Evolutionary conservation across 257 asterid genomes (phyloP), one percentile per base, ranked within the genome.

Genomic region (Ballota nigra): DNA sequence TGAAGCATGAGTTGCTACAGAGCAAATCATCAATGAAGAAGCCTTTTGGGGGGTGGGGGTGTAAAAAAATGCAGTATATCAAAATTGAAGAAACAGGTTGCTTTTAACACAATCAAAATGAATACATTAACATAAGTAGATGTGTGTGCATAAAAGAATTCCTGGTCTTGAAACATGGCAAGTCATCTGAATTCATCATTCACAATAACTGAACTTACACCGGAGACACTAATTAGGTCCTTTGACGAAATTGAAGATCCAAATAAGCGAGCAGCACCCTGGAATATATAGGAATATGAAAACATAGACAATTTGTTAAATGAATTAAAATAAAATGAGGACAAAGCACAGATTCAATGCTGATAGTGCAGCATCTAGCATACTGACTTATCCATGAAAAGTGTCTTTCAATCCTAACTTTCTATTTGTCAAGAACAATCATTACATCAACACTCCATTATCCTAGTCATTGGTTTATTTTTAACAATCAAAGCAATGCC

Each of bases 191-290:
- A 58, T 45, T 49, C 45, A 28, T 64, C 43, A 55, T 53, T 18
- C 16, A 16, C 24, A 22, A 34, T 41, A 57, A 29, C 60, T 41
- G 34, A 22, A 79, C 96, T 91, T 94, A 94, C 99, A 67, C 99
- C 97, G 38, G 97, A 94, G 52, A 91, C 97, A 73, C 86, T 88
- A 71, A 94, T 89, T 34, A 94, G 84, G 72, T 91, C 89, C 75
- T 77, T 83, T 66, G 97, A 86, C 59, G 97, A 83, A 73, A 94
- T 86, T 69, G 91, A 83, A 73, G 97, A 94, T 77, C 99, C 99
- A 75, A 87, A 94, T 76, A 89, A 84, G 79, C 97, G 97, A 80
- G 99, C 93, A 77, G 96, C 97, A 85, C 97, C 86, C 98, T 91
- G 92, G 51, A 78, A 83, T 68, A 71, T 57, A 69, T 13, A 55